phyloP scores from a whole-genome alignment of 345 rosid genomes.

The Melaleuca alternifolia region DNA sequence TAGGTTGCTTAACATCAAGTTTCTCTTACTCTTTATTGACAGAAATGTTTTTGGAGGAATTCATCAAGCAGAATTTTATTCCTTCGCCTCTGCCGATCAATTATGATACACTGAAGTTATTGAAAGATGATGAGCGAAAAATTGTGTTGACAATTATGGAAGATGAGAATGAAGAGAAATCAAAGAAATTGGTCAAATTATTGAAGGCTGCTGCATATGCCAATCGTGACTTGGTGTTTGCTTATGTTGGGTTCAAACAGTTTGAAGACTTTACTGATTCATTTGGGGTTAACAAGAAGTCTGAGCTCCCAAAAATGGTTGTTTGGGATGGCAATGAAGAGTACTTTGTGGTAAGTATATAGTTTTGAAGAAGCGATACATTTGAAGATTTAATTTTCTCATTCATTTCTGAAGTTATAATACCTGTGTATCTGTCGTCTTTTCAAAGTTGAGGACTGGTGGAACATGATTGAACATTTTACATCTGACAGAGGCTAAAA shows the following conservation, averaged over 20 bases:
- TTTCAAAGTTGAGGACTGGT: neutral
- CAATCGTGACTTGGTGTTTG: conserved; percentile 82
- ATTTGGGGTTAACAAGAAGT: conserved; percentile 41
- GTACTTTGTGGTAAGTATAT: conserved; percentile 50
- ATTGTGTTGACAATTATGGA: conserved; percentile 62
- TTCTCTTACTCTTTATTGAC: conserved; percentile 4
- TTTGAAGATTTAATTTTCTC: neutral
- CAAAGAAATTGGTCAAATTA: conserved; percentile 45
- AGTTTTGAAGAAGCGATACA: neutral
- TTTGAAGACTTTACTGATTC: conserved; percentile 74
- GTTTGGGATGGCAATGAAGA: conserved; percentile 83
- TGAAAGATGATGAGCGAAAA: conserved; percentile 85
- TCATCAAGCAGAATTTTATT: conserved; percentile 70
- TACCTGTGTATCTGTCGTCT: neutral
- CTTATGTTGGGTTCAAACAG: conserved; percentile 71
- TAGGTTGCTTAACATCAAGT: neutral
- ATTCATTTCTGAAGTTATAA: neutral
- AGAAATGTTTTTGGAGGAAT: conserved; percentile 71
- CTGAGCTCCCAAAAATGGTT: conserved; percentile 68
- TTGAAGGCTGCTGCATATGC: conserved; percentile 92
- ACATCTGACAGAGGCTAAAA: neutral
- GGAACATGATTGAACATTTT: neutral
- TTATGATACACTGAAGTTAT: conserved; percentile 54
- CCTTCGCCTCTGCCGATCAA: conserved; percentile 73
- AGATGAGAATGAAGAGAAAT: conserved; percentile 60